Conservation (phyloP, 306 rosid species). For the barrel medic (Medicago truncatula) region DNA sequence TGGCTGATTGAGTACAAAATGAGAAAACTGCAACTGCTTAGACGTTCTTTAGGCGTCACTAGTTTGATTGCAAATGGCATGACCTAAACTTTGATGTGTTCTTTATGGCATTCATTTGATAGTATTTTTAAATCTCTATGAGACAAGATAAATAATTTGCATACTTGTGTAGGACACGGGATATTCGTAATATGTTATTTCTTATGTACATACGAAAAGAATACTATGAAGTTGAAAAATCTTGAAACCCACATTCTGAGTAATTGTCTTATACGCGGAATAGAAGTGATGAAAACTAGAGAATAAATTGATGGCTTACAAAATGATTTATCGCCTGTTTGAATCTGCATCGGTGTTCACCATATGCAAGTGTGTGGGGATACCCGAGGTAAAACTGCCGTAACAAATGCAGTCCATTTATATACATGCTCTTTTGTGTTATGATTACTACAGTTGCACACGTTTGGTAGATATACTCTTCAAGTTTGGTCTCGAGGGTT, state of each 20-base stretch:
- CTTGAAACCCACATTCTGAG: neutral
- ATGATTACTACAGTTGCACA: neutral
- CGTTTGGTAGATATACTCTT: neutral
- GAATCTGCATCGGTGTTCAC: no score
- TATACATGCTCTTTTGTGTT: no score
- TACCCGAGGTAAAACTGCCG: no score
- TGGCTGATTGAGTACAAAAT: constrained; percentile 30
- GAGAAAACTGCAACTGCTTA: constrained; percentile 33
- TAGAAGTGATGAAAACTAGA: neutral
- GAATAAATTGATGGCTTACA: neutral
- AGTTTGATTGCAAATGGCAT: constrained; percentile 10
- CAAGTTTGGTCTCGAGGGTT: neutral
- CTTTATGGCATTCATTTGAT: neutral
- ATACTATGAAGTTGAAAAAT: constrained; percentile 22
- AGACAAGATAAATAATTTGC: constrained; percentile 3
- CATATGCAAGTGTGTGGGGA: no score
- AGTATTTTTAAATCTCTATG: constrained; percentile 11
- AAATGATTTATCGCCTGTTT: neutral
- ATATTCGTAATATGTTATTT: constrained; percentile 12
- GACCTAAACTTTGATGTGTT: constrained; percentile 2
- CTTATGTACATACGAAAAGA: constrained; percentile 12
- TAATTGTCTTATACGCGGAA: neutral
- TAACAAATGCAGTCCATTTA: no score
- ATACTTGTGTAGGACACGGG: constrained; percentile 23
- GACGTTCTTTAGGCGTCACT: neutral